Percentiles rank a stretch among this genome's conserved stretches.
Evolutionary conservation across 257 asterid genomes (phyloP).

Genomic region (Phtheirospermum japonicum): DNA sequence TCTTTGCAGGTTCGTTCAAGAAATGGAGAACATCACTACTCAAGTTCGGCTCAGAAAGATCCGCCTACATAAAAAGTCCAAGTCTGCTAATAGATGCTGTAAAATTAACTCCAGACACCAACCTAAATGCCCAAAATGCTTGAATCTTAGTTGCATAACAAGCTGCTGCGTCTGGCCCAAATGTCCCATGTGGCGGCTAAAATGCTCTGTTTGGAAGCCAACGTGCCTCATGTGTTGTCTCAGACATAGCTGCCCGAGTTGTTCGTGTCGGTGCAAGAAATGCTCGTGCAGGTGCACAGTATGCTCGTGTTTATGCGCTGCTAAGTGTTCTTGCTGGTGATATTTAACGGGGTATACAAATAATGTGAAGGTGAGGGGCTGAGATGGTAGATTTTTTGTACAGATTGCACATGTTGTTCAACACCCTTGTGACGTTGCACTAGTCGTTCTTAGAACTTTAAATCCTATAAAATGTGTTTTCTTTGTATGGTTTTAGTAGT

Average conservation of each 20-base stretch:
- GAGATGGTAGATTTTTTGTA: conserved; percentile 43
- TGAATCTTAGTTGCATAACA: conserved; percentile 34
- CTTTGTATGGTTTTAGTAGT: background rate
- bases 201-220: conserved; percentile 38
- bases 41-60: conserved; percentile 60
- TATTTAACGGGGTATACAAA: conserved; percentile 41
- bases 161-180: conserved; percentile 53
- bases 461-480: background rate
- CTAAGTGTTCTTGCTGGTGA: conserved; percentile 65
- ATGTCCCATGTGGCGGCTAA: conserved; percentile 41
- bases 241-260: conserved; percentile 35
- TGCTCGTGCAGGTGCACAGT: conserved; percentile 54
- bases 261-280: conserved; percentile 43
- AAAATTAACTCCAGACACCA: conserved; percentile 33
- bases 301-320: conserved; percentile 48
- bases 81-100: conserved; percentile 45
- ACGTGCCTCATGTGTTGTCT: conserved; percentile 30
- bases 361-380: conserved; percentile 20
- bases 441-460: background rate
- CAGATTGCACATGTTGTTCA: conserved; percentile 36
- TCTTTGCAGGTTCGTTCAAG: conserved; percentile 73
- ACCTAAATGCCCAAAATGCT: conserved; percentile 51
- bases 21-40: conserved; percentile 89
- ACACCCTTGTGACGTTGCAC: background rate
- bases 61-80: conserved; percentile 37